Evolutionary conservation across 2,329 filamentous ascomycete species (phyloP).

Genomic region (Cladosporium colombiae): DNA sequence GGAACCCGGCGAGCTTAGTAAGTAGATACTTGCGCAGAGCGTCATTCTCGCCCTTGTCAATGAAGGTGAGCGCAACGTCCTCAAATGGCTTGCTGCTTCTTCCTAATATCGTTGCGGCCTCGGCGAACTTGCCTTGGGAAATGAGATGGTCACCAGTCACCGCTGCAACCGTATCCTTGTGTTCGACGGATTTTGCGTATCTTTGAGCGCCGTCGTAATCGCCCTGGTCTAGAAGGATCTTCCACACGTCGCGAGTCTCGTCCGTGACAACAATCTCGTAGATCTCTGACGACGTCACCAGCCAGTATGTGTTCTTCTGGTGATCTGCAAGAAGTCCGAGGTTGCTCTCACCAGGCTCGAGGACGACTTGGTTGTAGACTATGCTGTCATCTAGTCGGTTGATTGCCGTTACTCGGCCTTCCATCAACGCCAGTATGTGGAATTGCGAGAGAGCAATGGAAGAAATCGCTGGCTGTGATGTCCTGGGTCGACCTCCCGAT

Average conservation of each 20-base stretch:
- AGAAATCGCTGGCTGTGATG: conserved; percentile 70
- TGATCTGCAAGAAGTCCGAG: conserved; percentile 86
- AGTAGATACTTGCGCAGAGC: conserved; percentile 86
- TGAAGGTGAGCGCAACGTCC: conserved; percentile 86
- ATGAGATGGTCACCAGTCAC: conserved; percentile 89
- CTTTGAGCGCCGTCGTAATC: conserved; percentile 86
- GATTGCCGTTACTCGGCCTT: conserved; percentile 77
- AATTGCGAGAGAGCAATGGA: conserved; percentile 88
- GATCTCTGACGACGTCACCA: conserved; percentile 88
- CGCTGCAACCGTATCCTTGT: conserved; percentile 88
- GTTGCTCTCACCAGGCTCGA: conserved; percentile 75
- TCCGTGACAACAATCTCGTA: conserved; percentile 90
- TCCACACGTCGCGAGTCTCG: conserved; percentile 92
- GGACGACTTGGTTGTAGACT: conserved; percentile 83
- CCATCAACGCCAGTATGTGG: conserved; percentile 83
- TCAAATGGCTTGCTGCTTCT: conserved; percentile 97
- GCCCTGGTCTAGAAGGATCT: conserved; percentile 82
- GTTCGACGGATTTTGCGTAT: conserved; percentile 75
- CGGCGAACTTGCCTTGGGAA: conserved; percentile 75
- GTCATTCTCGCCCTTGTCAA: conserved; percentile 87
- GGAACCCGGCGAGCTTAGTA: conserved; percentile 78
- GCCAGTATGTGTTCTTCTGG: conserved; percentile 96
- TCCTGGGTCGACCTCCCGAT: conserved; percentile 63
- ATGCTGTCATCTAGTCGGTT: conserved; percentile 84
- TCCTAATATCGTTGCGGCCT: conserved; percentile 88